A percentile compares a stretch with the other conserved stretches of the same genome.
These are phyloP conservation scores for Sphagnum fallax DNA, from an alignment of 228 moss, liverwort and hornwort genomes.

Conservation along the genomic window DNA sequence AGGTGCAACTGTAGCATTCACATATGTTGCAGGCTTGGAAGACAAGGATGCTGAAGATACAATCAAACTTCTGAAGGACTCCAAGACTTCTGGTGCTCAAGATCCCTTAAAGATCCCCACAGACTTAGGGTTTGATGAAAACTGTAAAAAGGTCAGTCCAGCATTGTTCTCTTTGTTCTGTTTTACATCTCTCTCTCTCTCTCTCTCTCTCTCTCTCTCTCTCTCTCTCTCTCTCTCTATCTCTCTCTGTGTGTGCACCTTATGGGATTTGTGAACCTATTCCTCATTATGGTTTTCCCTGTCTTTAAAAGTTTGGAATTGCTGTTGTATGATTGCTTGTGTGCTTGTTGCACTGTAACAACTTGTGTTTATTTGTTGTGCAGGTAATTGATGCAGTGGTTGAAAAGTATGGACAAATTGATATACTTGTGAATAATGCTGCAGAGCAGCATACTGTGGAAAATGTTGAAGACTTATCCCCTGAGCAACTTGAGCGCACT, in stretches of 20 bases:
- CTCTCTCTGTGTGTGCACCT: neutral
- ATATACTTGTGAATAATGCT: constrained; percentile 78
- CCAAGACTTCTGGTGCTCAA: constrained; percentile 24
- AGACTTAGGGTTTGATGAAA: constrained; percentile 72
- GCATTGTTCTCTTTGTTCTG: neutral
- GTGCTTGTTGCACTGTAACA: no score
- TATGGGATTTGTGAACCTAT: no score
- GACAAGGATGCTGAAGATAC: constrained; percentile 62
- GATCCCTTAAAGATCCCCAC: constrained; percentile 52
- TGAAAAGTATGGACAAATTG: constrained; percentile 61
- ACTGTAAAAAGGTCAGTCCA: constrained; percentile 55
- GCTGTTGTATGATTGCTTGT: no score
- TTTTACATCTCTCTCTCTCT: neutral
- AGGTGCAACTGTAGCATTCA: constrained; percentile 83
- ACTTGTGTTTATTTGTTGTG: no score
- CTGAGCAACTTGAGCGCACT: constrained; percentile 70
- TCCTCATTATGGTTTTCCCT: no score
- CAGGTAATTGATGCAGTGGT: constrained; percentile 72
- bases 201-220: neutral
- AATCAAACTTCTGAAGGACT: constrained; percentile 48
- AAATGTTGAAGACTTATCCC: constrained; percentile 71
- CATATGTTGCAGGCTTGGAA: constrained; percentile 51
- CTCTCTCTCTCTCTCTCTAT: neutral
- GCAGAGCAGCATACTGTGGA: constrained; percentile 57
- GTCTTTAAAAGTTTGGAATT: no score